These are phyloP conservation scores for Dactylellina parvicollis DNA, from an alignment of 2,329 filamentous ascomycete genomes.

Conservation along the genomic window DNA sequence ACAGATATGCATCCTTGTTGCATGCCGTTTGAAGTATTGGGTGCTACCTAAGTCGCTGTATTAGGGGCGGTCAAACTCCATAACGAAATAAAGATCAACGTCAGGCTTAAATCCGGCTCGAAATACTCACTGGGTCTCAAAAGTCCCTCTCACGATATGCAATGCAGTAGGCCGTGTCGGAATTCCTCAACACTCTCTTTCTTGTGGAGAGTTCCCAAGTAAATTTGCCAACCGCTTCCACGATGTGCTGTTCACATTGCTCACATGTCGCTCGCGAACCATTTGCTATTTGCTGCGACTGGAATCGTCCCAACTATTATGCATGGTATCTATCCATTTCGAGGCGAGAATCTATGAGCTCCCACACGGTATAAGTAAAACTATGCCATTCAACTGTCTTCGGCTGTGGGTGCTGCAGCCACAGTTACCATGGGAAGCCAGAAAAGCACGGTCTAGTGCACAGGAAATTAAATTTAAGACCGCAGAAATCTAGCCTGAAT, in stretches of 20 bases:
- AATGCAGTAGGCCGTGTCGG: conserved; percentile 36
- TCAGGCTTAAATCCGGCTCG: conserved; percentile 33
- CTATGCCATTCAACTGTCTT: conserved; percentile 12
- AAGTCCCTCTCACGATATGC: conserved; percentile 2
- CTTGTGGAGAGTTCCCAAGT: conserved; percentile 33
- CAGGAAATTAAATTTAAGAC: conserved; percentile 4
- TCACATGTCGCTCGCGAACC: conserved; percentile 20
- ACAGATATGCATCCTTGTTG: conserved; percentile 6
- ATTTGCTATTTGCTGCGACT: conserved; percentile 1
- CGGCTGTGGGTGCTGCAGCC: conserved; percentile 49
- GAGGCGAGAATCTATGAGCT: conserved; percentile 13
- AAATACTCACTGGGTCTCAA: neutral
- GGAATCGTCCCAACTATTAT: neutral
- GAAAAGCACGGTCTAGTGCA: neutral
- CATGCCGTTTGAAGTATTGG: conserved; percentile 6
- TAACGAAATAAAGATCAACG: conserved; percentile 1
- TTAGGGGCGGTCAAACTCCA: conserved; percentile 23
- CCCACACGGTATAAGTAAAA: neutral
- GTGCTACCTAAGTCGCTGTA: neutral
- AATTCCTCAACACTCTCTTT: neutral
- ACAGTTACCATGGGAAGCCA: conserved; percentile 42
- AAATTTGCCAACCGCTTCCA: neutral
- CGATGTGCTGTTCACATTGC: conserved; percentile 16
- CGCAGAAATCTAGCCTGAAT: neutral
- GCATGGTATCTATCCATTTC: too few species aligned